Evolutionary conservation across 768 basidiomycete genomes (phyloP).

Genomic region (Lactarius deliciosus): DNA sequence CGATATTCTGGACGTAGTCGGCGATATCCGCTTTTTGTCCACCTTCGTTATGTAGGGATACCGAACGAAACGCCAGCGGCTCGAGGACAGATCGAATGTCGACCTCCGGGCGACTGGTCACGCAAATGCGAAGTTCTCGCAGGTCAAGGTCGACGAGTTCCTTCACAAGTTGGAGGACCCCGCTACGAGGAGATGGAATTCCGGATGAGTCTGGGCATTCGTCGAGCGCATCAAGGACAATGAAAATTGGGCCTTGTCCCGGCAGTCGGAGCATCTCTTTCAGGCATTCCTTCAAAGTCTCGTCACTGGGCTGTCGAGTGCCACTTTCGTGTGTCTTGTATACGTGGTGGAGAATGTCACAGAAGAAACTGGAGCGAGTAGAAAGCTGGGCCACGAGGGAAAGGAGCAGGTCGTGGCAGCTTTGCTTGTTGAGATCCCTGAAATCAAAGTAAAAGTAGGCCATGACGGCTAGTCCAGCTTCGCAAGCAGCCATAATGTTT

Average conservation of each 20-base stretch:
- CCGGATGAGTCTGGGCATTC: neutral
- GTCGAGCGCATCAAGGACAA: neutral
- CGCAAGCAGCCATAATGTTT: neutral
- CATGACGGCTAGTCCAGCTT: neutral
- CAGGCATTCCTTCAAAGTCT: neutral
- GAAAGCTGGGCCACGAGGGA: neutral
- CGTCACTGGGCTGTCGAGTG: neutral
- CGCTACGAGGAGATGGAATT: neutral
- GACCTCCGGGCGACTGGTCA: neutral
- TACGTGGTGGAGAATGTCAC: neutral
- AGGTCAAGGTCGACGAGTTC: neutral
- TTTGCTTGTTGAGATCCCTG: constrained; percentile 2
- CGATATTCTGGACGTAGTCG: neutral
- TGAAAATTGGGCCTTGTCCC: neutral
- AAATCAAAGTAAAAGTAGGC: neutral
- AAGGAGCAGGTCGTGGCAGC: neutral
- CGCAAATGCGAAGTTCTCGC: neutral
- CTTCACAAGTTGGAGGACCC: neutral
- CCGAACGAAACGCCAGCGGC: neutral
- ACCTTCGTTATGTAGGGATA: neutral
- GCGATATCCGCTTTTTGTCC: neutral
- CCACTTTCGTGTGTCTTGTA: neutral
- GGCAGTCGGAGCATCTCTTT: neutral
- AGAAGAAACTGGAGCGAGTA: neutral
- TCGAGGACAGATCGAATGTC: neutral